A percentile compares a stretch with the other conserved stretches of the same genome.
Conservation (phyloP, 2,329 filamentous ascomycete species). For the Acrodontium crateriforme region DNA sequence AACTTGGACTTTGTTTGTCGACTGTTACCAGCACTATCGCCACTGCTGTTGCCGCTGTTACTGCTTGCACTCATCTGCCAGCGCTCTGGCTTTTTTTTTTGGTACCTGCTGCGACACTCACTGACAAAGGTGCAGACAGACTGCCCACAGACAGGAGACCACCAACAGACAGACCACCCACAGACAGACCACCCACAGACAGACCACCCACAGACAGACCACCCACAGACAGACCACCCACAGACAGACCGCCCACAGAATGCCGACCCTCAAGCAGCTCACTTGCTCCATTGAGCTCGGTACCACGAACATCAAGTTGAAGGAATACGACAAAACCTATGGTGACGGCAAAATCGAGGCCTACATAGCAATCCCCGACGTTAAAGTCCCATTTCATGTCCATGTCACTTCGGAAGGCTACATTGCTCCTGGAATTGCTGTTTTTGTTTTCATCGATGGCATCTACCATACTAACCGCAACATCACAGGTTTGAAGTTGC, state of each 20-base stretch:
- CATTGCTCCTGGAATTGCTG: slow-evolving; percentile 39
- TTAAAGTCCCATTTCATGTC: slow-evolving; percentile 34
- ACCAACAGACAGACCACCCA: background rate
- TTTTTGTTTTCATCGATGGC: slow-evolving; percentile 45
- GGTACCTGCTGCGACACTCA: background rate
- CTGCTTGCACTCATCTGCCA: no score
- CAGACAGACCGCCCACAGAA: slow-evolving; percentile 23
- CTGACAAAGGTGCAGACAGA: no score
- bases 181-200: no score
- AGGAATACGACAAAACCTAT: slow-evolving; percentile 37
- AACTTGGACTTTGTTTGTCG: no score
- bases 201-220: background rate
- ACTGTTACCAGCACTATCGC: no score
- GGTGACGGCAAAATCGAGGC: slow-evolving; percentile 39
- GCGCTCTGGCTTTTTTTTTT: slow-evolving; percentile 1
- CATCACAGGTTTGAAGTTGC: slow-evolving; percentile 27
- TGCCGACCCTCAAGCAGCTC: slow-evolving; percentile 42
- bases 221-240: background rate
- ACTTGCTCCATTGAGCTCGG: slow-evolving; percentile 38
- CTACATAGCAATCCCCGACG: slow-evolving; percentile 36
- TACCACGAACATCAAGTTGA: slow-evolving; percentile 28
- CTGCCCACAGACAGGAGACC: background rate
- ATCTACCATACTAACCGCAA: slow-evolving; percentile 45
- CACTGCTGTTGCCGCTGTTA: no score
- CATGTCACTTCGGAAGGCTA: slow-evolving; percentile 36